Base-by-base conservation (phyloP, 805 yeast genomes). In the Ogataea trehaloabstinens region DNA sequence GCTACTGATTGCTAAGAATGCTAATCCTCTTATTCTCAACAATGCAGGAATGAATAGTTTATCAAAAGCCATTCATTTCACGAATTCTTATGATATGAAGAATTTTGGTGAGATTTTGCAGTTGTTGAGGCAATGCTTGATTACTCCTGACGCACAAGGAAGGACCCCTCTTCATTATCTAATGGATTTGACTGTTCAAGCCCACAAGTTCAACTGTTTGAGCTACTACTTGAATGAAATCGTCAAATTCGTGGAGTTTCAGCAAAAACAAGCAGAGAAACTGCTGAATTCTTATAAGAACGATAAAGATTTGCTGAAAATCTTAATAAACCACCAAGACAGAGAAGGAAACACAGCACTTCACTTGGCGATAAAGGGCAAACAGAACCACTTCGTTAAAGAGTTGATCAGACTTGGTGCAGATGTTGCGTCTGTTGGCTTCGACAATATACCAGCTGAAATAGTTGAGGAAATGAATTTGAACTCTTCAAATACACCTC, bases 321-420 rank as follows among this genome's bases (percentile, higher is more conserved):
- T 80, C 46, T 66, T 84, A 28, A 56, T 84, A 20, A 85, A 87
- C 54, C 89, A 82, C 51, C 86, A 78, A 55, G 98, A 93, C 60
- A 71, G 70, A 17, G 72, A 79, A 44, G 97, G 97, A 4, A 87
- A 89, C 50, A 87, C 96, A 0, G 87, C 95, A 5, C 64, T 89
- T 34, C 95, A 88, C 52, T 67, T 91, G 31, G 89, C 95, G 0
- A 76, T 79, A 12, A 69, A 78, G 25, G 64, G 76, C 6, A 73
- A 74, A 3, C 75, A 82, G 36, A 58, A 71, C 11, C 59, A 61
- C 24, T 60, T 78, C 20, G 63, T 69, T 19, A 64, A 65, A 24
- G 60, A 66, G 15, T 60, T 80, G 35, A 46, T 73, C 28, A 65
- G 71, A 34, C 66, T 74, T 49, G 69, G 73, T 19, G 84, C 83